Evolutionary conservation across 129 eudicot genomes (phyloP).

Genomic region (Lonicera japonica): DNA sequence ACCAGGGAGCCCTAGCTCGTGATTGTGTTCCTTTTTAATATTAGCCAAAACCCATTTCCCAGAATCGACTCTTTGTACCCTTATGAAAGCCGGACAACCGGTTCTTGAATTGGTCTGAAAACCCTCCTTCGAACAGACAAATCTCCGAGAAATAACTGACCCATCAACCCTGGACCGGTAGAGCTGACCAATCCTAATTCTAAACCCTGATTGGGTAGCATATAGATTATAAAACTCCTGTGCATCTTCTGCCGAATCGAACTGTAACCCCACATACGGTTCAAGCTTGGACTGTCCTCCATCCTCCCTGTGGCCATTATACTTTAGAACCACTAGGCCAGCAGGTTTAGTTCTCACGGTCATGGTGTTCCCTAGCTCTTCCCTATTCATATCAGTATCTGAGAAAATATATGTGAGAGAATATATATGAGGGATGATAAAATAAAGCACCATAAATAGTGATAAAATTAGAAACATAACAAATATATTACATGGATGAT

Average conservation of each 20-base stretch:
- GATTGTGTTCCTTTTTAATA: conserved; percentile 77
- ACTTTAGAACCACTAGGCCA: conserved; percentile 28
- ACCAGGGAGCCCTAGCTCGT: conserved; percentile 59
- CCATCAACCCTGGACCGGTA: conserved; percentile 77
- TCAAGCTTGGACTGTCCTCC: conserved; percentile 57
- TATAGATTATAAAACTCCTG: conserved; percentile 60
- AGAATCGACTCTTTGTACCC: conserved; percentile 65
- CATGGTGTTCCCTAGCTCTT: conserved; percentile 49
- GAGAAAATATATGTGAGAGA: conserved; percentile 9
- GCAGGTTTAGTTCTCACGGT: conserved; percentile 51
- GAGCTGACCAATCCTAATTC: conserved; percentile 68
- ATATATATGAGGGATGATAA: not conserved
- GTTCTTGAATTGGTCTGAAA: conserved; percentile 73
- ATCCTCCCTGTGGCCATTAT: conserved; percentile 44
- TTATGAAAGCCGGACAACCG: conserved; percentile 80
- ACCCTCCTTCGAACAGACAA: conserved; percentile 80
- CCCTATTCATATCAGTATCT: conserved; percentile 69
- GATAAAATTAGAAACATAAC: too few relatives aligned
- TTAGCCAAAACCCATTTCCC: conserved; percentile 85
- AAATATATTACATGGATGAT: too few relatives aligned
- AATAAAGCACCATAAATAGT: not conserved
- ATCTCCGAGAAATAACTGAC: conserved; percentile 65
- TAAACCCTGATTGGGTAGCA: conserved; percentile 67
- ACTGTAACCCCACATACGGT: conserved; percentile 68
- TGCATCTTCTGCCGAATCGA: conserved; percentile 74